Evolutionary conservation across 345 rosid species (phyloP).

Genomic region (Eucalyptus polyanthemos): DNA sequence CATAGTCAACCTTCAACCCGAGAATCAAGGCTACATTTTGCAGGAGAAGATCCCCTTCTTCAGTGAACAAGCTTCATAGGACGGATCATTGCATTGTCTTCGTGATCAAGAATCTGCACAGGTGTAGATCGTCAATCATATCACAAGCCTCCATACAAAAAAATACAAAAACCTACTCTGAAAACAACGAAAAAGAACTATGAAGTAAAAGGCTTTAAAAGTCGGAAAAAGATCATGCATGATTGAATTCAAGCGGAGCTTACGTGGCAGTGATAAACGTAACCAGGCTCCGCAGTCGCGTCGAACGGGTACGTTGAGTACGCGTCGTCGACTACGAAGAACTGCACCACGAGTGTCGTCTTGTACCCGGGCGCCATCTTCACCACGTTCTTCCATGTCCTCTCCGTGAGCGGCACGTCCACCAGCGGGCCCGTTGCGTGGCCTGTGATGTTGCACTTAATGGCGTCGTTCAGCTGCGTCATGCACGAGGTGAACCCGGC

Average conservation of each 20-base stretch:
- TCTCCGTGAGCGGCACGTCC: slow-evolving; percentile 46
- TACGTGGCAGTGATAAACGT: slow-evolving; percentile 88
- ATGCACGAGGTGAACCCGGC: slow-evolving; percentile 53
- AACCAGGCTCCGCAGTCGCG: slow-evolving; percentile 58
- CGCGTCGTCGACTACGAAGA: slow-evolving; percentile 42
- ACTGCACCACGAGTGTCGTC: slow-evolving; percentile 47
- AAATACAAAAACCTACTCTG: background rate
- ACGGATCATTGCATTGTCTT: slow-evolving; percentile 88
- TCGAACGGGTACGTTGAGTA: slow-evolving; percentile 50
- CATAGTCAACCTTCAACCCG: background rate
- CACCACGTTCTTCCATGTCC: slow-evolving; percentile 85
- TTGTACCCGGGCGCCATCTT: slow-evolving; percentile 54
- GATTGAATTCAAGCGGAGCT: background rate
- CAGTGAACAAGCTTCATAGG: slow-evolving; percentile 34
- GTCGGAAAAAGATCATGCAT: background rate
- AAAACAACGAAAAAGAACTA: background rate
- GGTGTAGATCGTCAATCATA: background rate
- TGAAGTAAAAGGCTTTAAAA: background rate
- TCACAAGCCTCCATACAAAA: background rate
- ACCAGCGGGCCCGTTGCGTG: slow-evolving; percentile 39
- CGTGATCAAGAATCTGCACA: slow-evolving; percentile 80
- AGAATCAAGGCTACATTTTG: background rate
- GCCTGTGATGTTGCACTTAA: slow-evolving; percentile 32
- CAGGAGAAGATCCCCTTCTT: background rate
- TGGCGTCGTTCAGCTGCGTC: slow-evolving; percentile 40